phyloP scores from a whole-genome alignment of 2,329 filamentous ascomycete genomes.

The Diaporthe vaccinii region DNA sequence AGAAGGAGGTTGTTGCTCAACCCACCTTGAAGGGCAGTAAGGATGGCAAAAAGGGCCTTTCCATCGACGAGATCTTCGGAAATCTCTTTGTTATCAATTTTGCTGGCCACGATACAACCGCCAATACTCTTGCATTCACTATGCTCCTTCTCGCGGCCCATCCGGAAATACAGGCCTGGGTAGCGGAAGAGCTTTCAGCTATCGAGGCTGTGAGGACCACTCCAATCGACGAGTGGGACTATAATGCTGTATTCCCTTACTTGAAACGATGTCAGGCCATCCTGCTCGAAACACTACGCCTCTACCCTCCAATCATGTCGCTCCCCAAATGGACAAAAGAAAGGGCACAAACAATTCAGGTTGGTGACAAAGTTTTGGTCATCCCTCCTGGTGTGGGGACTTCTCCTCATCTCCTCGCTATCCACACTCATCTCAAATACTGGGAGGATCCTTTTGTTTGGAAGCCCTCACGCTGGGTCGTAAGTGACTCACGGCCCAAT shows the following conservation, averaged over 20 bases:
- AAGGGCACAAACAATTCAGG: background rate
- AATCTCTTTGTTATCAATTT: too few species aligned
- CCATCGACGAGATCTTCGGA: too few species aligned
- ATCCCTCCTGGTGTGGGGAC: conserved; percentile 22
- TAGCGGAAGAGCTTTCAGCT: background rate
- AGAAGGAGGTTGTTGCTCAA: background rate
- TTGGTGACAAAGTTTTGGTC: conserved; percentile 14
- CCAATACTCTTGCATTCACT: too few species aligned
- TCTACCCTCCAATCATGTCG: conserved; percentile 27
- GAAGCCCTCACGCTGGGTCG: conserved; percentile 42
- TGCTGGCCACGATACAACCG: too few species aligned
- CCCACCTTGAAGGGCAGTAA: background rate
- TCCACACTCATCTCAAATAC: conserved; percentile 41
- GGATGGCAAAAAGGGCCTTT: conserved; percentile 8
- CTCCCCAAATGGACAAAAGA: conserved; percentile 25
- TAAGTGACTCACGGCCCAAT: too few species aligned
- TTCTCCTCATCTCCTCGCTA: conserved; percentile 27
- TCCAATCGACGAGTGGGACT: conserved; percentile 11
- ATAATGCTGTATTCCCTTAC: background rate
- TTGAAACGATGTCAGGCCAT: conserved; percentile 34
- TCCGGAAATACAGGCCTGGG: too few species aligned
- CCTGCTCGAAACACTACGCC: conserved; percentile 27
- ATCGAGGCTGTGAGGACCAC: background rate
- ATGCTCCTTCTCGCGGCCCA: too few species aligned
- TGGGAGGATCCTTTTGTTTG: conserved; percentile 35